Evolutionary conservation across 495 filamentous ascomycete genomes (phyloP), one percentile per base, ranked within the genome.

Genomic region (Talaromyces nanjingensis): DNA sequence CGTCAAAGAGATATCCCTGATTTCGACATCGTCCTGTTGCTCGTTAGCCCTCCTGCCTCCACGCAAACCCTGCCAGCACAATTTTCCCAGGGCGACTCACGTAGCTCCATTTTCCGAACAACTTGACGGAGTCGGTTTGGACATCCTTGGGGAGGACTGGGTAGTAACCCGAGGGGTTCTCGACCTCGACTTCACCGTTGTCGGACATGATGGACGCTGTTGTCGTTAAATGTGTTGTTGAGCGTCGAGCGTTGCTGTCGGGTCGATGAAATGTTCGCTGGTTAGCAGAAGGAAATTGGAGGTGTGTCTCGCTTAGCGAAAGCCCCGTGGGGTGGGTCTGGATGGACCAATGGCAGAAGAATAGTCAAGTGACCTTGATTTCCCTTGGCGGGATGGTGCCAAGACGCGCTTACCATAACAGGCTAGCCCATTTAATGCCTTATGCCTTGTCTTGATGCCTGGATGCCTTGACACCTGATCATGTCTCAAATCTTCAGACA

Each of bases 1-100:
- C 94, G 94, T 97, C 83, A 99, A 86, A 67, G 96, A 98, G 82
- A 99, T 98, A 76, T 99, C 94, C 71, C 94, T 86, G 77, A 98
- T 94, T 84, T 99, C 94, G 71, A 99, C 96, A 87, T 98, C 93
- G 78, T 97, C 96, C 60, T 62, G 45, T 8, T 45, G 25, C 6
- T 56, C 11, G 53, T 56, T 22, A 56, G 24, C 11, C 52, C 14
- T 14, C 52, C 52, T 24, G 4, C 52, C 25, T 29, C 24, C 9
- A 1, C 6, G n/a, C 27, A 6, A 62, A 27, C 29, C 29, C 29
- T 29, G 3, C 5, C 37, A 25, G 8, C 18, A 29, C 25, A 49
- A n/a, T 29, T 45, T 18, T 60, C 54, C 24, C 37, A 39, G 25
- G 20, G 29, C 12, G 16, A 62, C 60, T 62, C 60, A 62, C 60